Base-by-base conservation (phyloP, 208 protist genomes). In the Leptomonas pyrrhocoris region DNA sequence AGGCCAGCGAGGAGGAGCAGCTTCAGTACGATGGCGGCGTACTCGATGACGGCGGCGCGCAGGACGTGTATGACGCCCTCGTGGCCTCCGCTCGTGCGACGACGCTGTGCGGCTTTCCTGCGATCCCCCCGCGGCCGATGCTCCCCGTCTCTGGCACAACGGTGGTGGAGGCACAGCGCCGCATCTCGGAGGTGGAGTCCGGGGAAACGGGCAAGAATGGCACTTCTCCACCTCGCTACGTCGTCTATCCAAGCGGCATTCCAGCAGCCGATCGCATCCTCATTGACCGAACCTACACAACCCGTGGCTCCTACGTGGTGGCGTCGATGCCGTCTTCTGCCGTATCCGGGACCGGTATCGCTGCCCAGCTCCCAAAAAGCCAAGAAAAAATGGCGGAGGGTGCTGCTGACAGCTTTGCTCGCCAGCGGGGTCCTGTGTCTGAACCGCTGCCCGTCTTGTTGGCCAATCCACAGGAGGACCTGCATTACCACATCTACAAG, bases 81-180 rank as follows among this genome's bases (percentile, higher is more conserved):
- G 13, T 9, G 42, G 8, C 13, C 36, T 4, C 34, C 16, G 13
- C 4, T n/a, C 23, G 19, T 0, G 56, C 28, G 13, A n/a, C 38
- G 7, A 11, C 57, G 0, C 11, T 36, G 6, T 43, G 40, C 2
- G 21, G 50, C 13, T 84, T 87, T 56, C 82, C 77, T 18, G 18
- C 67, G 7, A n/a, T 43, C 18, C 62, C 67, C 0, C 83, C 73
- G 16, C 65, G 46, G 12, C 49, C 74, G n/a, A 67, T 88, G 62
- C 55, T 92, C 48, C 83, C 86, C 7, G 83, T 89, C 25, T 92
- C 86, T 12, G 86, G 83, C 3, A 60, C 34, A 8, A 73, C 73
- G 16, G 75, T 92, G 7, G 50, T 76, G 30, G 58, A 78, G 28
- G 80, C 81, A 38, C 78, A 83, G 66, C 58, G 62, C 55, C 81